phyloP scores from a whole-genome alignment of 1,139 yeast genomes.

The Yamadazyma taylorii region DNA sequence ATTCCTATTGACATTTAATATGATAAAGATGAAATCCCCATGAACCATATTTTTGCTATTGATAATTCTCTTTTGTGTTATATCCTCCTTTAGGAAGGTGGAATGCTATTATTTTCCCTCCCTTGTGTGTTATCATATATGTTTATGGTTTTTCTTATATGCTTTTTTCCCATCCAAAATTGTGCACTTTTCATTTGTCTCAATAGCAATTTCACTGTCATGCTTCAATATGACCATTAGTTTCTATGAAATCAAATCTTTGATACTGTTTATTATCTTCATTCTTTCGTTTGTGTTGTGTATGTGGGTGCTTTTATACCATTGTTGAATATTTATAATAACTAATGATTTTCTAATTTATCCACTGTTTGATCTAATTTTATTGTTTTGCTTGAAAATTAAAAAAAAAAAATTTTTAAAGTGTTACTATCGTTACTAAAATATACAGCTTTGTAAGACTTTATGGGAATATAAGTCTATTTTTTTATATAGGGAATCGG shows the following conservation, averaged over 20 bases:
- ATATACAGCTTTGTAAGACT: constrained; percentile 4
- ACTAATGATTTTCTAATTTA: constrained; percentile 3
- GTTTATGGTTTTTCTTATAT: too few species aligned
- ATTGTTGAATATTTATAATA: not conserved
- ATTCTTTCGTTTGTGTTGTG: too few species aligned
- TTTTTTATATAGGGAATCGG: constrained; percentile 12
- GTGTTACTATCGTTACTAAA: constrained; percentile 8
- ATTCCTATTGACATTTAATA: too few species aligned
- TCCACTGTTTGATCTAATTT: constrained; percentile 1
- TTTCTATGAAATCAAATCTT: too few species aligned
- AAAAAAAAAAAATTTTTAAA: constrained; percentile 9
- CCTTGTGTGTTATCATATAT: not conserved
- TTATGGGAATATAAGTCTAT: constrained; percentile 10
- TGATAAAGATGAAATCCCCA: not conserved
- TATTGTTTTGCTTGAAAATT: constrained; percentile 3
- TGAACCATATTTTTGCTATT: too few species aligned
- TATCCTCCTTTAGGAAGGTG: constrained; percentile 1
- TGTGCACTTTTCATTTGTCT: too few species aligned
- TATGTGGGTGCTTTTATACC: not conserved
- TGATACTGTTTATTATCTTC: too few species aligned
- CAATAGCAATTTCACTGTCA: too few species aligned
- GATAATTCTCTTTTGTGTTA: constrained; percentile 1
- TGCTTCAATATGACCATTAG: too few species aligned
- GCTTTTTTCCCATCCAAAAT: too few species aligned
- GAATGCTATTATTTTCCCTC: not conserved